These are phyloP conservation scores for Cryptosporidium ubiquitum DNA, from an alignment of 169 alveolate genomes.

Conservation along the genomic window DNA sequence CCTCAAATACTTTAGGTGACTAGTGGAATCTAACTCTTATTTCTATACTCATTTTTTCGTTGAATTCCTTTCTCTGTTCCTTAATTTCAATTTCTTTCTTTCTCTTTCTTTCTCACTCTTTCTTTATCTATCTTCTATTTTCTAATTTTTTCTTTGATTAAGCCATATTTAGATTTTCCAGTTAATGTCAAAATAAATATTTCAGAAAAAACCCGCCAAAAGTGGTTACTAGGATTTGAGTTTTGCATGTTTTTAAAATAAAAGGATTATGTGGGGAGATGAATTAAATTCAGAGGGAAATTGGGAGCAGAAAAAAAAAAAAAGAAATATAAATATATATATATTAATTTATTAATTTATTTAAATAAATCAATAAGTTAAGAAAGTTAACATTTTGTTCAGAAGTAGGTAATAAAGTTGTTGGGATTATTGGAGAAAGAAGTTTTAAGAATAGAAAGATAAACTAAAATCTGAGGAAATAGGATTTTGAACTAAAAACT, in stretches of 20 bases:
- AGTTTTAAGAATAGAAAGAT: background rate
- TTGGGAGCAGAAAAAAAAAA: background rate
- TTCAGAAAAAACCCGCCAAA: background rate
- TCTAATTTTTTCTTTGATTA: background rate
- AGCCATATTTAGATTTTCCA: background rate
- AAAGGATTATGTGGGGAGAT: constrained; percentile 35
- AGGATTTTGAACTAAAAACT: background rate
- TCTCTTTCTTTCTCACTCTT: background rate
- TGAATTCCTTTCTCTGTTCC: no score
- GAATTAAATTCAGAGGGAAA: background rate
- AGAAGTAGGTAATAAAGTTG: background rate
- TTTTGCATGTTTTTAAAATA: constrained; percentile 22
- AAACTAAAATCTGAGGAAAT: background rate
- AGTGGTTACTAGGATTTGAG: background rate
- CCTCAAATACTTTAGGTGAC: constrained; percentile 10
- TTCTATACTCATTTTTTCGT: background rate
- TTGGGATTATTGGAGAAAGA: background rate
- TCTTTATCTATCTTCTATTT: background rate
- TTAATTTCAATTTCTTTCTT: background rate
- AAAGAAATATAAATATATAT: background rate
- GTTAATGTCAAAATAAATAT: background rate
- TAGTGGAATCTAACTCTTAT: background rate
- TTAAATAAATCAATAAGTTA: background rate
- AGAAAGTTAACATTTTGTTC: background rate
- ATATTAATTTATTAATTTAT: background rate